Evolutionary conservation across 495 filamentous ascomycete species (phyloP), one percentile per base, ranked within the genome.

Genomic region (Aspergillus haitiensis): DNA sequence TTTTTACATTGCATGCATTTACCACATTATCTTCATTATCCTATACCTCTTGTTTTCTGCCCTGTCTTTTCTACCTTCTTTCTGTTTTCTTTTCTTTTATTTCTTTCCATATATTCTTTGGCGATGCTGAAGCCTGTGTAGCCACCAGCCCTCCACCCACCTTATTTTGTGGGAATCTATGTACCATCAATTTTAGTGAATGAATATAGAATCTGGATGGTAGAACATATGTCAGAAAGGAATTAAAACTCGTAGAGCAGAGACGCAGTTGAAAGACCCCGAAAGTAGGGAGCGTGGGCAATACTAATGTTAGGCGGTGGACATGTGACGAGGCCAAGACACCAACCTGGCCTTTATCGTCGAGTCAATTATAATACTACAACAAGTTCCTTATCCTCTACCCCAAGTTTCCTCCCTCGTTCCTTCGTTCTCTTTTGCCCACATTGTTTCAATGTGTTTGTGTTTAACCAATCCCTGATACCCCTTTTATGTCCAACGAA

Each of bases 331-430:
- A 39, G 62, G 64, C 64, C 62, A 63, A 61, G 60, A 62, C 61
- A 69, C 64, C 69, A 71, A 60, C 52, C 66, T 71, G 69, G 67
- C 69, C 69, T 71, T 69, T 71, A 27, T 27, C 21, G 54, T 6
- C 36, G 7, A 16, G 37, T 40, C 56, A 16, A 15, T 39, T 40
- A 3, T 39, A 11, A 7, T 9, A 7, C 21, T 9, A 18, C 34
- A 39, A 39, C 51, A 58, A 8, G 21, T 37, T n/a, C 44, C 39
- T 15, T 45, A 47, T 57, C 46, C 60, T 21, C 33, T 52, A 51
- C 42, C 55, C 15, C 33, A 58, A 13, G 12, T 52, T 48, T 52
- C 15, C 8, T 57, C 33, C 52, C 11, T 27, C 36, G 13, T 39
- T 56, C 27, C n/a, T 27, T 44, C 32, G 11, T 52, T 46, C 16